A percentile compares a stretch with the other conserved stretches of the same genome.
phyloP scores from a whole-genome alignment of 352 stramenopile genomes.

The Phytopythium montanum region DNA sequence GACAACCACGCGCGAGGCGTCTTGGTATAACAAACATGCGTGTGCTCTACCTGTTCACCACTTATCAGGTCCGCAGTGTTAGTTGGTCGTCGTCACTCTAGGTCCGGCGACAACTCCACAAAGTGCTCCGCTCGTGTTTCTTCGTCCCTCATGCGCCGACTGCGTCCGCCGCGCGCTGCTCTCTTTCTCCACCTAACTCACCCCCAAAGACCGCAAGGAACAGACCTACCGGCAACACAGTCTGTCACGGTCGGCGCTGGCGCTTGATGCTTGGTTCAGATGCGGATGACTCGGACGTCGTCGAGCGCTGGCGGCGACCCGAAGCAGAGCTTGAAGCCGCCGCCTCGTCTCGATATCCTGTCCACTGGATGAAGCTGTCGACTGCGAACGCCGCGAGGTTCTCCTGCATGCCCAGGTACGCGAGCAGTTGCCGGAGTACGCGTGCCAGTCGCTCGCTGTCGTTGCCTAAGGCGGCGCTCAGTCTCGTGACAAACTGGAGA shows the following conservation, averaged over 20 bases:
- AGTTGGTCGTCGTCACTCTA: not conserved
- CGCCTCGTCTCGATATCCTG: conserved; percentile 1
- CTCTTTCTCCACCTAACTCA: not conserved
- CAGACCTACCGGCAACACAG: not conserved
- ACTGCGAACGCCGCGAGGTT: conserved; percentile 40
- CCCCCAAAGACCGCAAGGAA: not conserved
- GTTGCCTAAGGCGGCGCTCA: conserved; percentile 30
- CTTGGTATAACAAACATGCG: not conserved
- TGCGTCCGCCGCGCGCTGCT: not conserved
- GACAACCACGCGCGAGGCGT: not conserved
- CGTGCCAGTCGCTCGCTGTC: conserved; percentile 27
- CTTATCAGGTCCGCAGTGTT: not conserved
- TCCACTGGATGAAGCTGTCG: conserved; percentile 40
- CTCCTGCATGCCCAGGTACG: conserved; percentile 36
- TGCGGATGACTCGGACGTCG: not conserved
- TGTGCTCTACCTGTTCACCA: not conserved
- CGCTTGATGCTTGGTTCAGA: conserved; percentile 24
- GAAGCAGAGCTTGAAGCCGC: not conserved
- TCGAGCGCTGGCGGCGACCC: conserved; percentile 16
- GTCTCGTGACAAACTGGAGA: conserved; percentile 38
- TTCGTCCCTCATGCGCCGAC: not conserved
- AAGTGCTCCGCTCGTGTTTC: conserved; percentile 2
- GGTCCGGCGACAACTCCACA: not conserved
- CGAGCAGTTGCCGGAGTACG: conserved; percentile 31
- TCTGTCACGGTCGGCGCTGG: conserved; percentile 1